These are phyloP conservation scores for Fomitopsis palustris DNA, from an alignment of 1,284 basidiomycete genomes.

Conservation along the genomic window DNA sequence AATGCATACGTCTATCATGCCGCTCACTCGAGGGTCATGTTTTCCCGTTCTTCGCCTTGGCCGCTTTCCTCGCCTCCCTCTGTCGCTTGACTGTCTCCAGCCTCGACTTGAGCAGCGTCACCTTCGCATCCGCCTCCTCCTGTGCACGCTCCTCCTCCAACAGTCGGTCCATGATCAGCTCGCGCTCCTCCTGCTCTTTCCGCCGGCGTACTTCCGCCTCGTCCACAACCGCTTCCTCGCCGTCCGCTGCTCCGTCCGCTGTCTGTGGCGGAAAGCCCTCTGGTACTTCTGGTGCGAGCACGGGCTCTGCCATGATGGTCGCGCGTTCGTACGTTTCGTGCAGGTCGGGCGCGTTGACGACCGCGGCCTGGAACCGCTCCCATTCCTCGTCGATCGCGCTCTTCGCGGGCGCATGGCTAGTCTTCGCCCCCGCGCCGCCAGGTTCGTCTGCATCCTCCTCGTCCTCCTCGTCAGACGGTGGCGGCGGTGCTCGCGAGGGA, in stretches of 20 bases:
- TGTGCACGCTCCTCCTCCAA: slow-evolving; percentile 78
- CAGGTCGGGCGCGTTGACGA: slow-evolving; percentile 39
- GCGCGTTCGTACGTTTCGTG: slow-evolving; percentile 61
- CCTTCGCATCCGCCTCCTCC: slow-evolving; percentile 79
- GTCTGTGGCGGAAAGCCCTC: slow-evolving; percentile 52
- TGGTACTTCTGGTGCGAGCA: slow-evolving; percentile 42
- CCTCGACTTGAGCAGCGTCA: slow-evolving; percentile 57
- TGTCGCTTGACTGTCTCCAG: slow-evolving; percentile 59
- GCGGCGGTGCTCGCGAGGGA: slow-evolving; percentile 49
- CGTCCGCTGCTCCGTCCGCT: slow-evolving; percentile 22
- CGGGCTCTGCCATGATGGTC: slow-evolving; percentile 67
- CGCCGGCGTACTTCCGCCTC: slow-evolving; percentile 42
- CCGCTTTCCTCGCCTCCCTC: slow-evolving; percentile 39
- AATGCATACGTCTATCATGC: not conserved
- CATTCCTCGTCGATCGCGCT: slow-evolving; percentile 60
- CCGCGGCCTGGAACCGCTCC: slow-evolving; percentile 62
- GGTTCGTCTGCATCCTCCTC: slow-evolving; percentile 23
- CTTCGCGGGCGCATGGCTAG: slow-evolving; percentile 17
- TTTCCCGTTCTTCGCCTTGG: slow-evolving; percentile 19
- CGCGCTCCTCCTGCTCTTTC: slow-evolving; percentile 68
- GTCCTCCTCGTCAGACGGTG: slow-evolving; percentile 40
- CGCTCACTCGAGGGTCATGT: slow-evolving; percentile 8
- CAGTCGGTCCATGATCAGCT: slow-evolving; percentile 78
- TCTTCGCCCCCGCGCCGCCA: slow-evolving; percentile 13
- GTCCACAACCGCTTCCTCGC: slow-evolving; percentile 31